These are phyloP conservation scores for Gracilaria domingensis DNA, from an alignment of 23 red algal genomes.

Conservation along the genomic window DNA sequence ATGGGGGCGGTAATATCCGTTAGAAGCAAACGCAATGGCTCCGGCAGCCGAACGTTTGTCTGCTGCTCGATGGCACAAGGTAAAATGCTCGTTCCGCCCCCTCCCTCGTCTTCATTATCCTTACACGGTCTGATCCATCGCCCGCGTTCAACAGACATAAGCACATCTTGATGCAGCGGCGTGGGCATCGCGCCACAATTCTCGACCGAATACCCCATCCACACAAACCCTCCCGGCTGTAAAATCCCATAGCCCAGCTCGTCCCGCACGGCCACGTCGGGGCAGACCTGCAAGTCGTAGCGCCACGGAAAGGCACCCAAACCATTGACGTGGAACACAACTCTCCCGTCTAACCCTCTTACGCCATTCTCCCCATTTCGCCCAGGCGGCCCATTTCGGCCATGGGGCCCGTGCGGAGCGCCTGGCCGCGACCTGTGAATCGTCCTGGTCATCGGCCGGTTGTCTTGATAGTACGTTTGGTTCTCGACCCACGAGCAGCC, in stretches of 20 bases:
- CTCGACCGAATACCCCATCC: background rate
- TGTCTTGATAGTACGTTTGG: background rate
- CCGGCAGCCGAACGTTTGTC: background rate
- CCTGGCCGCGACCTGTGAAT: background rate
- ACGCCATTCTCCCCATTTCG: background rate
- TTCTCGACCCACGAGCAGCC: background rate
- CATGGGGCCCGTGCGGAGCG: background rate
- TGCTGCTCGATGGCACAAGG: background rate
- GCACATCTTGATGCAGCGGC: constrained; percentile 2
- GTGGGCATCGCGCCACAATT: background rate
- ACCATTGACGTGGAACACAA: background rate
- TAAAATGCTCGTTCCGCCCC: background rate
- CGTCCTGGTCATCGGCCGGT: background rate
- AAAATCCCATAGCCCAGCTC: background rate
- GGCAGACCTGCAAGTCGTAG: background rate
- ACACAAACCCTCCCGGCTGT: background rate
- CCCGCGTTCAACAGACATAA: background rate
- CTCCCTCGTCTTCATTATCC: background rate
- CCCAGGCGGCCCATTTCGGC: background rate
- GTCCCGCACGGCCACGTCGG: background rate
- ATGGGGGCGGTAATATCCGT: background rate
- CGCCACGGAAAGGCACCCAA: background rate
- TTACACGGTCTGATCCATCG: background rate
- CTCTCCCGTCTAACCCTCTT: constrained; percentile 8
- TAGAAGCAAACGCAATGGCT: background rate